A percentile compares a stretch with the other conserved stretches of the same genome.
phyloP scores from a whole-genome alignment of 108 stramenopile species.

The Skeletonema grethae region DNA sequence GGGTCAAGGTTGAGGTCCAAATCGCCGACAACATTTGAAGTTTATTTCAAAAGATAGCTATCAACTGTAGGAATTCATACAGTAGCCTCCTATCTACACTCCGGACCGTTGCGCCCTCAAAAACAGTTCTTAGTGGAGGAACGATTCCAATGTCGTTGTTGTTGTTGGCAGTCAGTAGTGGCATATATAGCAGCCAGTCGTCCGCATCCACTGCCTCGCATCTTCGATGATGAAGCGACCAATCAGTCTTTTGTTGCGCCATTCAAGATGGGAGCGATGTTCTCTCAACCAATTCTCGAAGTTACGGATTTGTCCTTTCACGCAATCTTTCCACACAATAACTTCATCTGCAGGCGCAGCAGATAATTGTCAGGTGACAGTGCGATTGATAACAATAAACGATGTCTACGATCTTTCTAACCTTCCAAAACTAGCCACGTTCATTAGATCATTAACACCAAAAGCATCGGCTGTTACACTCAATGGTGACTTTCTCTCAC shows the following conservation, averaged over 20 bases:
- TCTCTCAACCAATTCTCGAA: not conserved
- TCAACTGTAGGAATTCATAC: too few species aligned
- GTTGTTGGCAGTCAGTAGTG: too few species aligned
- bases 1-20: too few species aligned
- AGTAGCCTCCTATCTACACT: too few species aligned
- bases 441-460: slow-evolving; percentile 21
- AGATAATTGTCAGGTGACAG: slow-evolving; percentile 1
- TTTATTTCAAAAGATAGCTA: too few species aligned
- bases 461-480: slow-evolving; percentile 54
- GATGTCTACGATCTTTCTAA: slow-evolving; percentile 59
- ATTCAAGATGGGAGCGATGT: not conserved
- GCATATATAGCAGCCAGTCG: too few species aligned
- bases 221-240: not conserved
- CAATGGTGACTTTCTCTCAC: slow-evolving; percentile 76
- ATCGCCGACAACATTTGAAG: too few species aligned
- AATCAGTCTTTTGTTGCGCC: not conserved
- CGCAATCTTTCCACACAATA: not conserved
- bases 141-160: too few species aligned
- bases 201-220: too few species aligned
- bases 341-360: not conserved
- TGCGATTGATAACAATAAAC: slow-evolving; percentile 54
- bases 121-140: too few species aligned
- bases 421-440: slow-evolving; percentile 45
- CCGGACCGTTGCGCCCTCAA: too few species aligned
- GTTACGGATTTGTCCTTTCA: not conserved